phyloP scores from a whole-genome alignment of 768 basidiomycete species.

The Chalciporus chontae region DNA sequence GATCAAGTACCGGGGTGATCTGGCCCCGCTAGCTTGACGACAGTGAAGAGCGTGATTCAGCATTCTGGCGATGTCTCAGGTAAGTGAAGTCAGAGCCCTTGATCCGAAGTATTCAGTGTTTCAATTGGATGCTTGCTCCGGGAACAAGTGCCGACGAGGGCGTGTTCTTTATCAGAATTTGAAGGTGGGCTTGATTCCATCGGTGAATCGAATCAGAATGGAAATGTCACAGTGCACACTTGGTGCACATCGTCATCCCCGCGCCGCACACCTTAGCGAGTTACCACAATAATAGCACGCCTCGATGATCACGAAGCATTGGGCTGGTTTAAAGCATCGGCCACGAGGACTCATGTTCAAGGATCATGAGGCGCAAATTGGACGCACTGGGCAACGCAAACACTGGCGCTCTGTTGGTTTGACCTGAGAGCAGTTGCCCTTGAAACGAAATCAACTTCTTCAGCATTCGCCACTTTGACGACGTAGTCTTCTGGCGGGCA shows the following conservation, averaged over 20 bases:
- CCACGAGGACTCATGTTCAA: not conserved
- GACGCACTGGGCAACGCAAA: too few species aligned
- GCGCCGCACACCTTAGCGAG: too few species aligned
- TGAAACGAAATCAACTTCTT: not conserved
- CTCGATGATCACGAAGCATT: too few species aligned
- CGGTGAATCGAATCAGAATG: not conserved
- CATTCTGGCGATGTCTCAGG: not conserved
- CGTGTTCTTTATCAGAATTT: not conserved
- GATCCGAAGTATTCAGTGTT: not conserved
- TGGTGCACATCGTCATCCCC: too few species aligned
- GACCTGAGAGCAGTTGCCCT: not conserved
- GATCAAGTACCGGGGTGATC: not conserved
- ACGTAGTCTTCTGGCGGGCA: constrained; percentile 4
- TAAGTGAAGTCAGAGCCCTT: not conserved
- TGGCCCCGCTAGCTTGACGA: not conserved
- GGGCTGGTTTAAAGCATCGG: too few species aligned
- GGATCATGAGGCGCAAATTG: too few species aligned
- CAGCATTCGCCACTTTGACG: not conserved
- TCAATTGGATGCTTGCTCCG: too few species aligned
- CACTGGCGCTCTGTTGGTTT: not conserved
- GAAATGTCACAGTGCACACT: too few species aligned
- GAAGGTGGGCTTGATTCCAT: not conserved
- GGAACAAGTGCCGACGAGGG: not conserved
- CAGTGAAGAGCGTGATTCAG: not conserved
- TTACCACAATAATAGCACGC: too few species aligned